phyloP scores from a whole-genome alignment of 2,329 filamentous ascomycete species.

The Paracorniculantispora psalliotae region DNA sequence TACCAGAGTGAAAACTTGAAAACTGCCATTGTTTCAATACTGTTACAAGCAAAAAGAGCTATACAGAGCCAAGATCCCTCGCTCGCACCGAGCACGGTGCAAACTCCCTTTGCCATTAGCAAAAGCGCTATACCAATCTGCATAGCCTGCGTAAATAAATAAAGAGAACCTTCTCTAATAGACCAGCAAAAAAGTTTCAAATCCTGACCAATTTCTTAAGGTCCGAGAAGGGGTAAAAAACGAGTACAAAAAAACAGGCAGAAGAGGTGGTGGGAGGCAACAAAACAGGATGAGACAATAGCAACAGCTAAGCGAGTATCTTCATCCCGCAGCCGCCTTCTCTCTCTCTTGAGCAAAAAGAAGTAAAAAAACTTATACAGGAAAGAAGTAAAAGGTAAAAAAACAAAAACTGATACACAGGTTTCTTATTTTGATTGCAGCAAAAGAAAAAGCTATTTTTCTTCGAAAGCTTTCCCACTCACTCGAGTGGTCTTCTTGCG shows the following conservation, averaged over 20 bases:
- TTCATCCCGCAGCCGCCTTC: not conserved
- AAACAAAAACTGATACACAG: not conserved
- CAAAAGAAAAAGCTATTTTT: not conserved
- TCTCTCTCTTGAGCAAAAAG: not conserved
- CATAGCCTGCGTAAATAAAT: not conserved
- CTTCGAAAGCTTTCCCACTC: not conserved
- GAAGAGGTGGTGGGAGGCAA: too few species aligned
- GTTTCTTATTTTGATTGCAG: not conserved
- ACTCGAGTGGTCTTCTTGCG: not conserved
- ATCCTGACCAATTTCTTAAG: not conserved
- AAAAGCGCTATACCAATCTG: not conserved
- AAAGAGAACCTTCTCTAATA: not conserved
- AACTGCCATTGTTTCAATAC: not conserved
- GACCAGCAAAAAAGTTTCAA: not conserved
- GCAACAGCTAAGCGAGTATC: not conserved
- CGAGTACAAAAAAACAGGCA: not conserved
- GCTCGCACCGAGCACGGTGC: not conserved
- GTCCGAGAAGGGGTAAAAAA: not conserved
- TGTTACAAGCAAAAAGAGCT: not conserved
- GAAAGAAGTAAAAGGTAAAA: not conserved
- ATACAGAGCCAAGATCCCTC: not conserved
- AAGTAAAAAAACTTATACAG: slow-evolving; percentile 1
- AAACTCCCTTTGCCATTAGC: too few species aligned
- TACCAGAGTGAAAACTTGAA: not conserved
- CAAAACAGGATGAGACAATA: not conserved